A percentile compares a stretch with the other conserved stretches of the same genome.
These are phyloP conservation scores for Acacia concinna DNA, from an alignment of 331 rosid species.

Conservation along the genomic window DNA sequence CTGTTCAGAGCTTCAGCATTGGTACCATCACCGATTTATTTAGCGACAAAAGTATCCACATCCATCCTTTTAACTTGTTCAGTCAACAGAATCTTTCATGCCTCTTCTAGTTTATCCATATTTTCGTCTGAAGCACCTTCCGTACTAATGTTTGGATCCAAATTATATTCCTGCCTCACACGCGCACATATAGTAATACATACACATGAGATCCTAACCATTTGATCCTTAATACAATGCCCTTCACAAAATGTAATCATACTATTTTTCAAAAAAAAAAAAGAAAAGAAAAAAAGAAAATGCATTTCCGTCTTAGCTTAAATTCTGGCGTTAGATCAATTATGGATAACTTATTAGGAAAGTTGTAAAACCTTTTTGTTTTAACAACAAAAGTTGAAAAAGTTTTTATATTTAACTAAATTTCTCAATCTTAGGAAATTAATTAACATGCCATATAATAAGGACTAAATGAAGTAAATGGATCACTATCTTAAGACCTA, in stretches of 20 bases:
- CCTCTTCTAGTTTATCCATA: neutral
- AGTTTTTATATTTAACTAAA: neutral
- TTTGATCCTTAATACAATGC: too few relatives aligned
- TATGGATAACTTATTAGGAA: neutral
- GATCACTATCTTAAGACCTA: neutral
- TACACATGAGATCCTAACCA: neutral
- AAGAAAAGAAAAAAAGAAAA: too few relatives aligned
- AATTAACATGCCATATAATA: too few relatives aligned
- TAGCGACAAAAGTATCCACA: neutral
- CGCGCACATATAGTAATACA: neutral
- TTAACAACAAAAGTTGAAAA: too few relatives aligned
- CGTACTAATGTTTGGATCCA: neutral
- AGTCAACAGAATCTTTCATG: neutral
- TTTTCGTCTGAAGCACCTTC: neutral
- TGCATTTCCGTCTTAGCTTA: neutral
- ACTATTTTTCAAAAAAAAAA: too few relatives aligned
- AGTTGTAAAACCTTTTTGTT: neutral
- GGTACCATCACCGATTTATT: neutral
- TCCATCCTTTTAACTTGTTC: neutral
- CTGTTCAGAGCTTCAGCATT: neutral
- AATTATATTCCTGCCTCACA: neutral
- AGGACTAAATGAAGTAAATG: neutral
- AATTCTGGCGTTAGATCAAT: neutral
- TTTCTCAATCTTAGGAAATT: neutral
- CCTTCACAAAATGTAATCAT: too few relatives aligned